These are phyloP conservation scores for Lasiodiplodia sp. DNA, from an alignment of 2,329 filamentous ascomycete genomes.

Conservation along the genomic window DNA sequence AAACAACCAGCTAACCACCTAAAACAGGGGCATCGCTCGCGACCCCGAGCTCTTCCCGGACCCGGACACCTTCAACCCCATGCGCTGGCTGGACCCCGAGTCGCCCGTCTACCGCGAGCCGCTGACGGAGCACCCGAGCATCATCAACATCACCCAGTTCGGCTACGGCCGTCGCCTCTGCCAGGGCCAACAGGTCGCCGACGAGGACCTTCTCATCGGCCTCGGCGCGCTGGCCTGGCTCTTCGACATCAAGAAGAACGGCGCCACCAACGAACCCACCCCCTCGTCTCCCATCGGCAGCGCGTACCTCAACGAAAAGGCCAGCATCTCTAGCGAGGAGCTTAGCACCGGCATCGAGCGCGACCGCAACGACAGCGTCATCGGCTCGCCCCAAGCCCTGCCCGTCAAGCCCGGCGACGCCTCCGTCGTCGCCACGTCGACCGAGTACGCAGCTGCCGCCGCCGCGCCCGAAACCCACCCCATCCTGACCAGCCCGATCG, in stretches of 20 bases:
- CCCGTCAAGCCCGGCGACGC: neutral
- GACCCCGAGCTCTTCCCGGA: conserved; percentile 60
- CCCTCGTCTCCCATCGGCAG: conserved; percentile 31
- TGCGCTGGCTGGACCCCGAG: conserved; percentile 60
- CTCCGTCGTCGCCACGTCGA: neutral
- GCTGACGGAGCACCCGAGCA: conserved; percentile 58
- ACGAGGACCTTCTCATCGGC: conserved; percentile 51
- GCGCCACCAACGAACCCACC: neutral
- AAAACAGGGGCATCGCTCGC: conserved; percentile 58
- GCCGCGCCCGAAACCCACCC: neutral
- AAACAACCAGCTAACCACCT: conserved; percentile 31
- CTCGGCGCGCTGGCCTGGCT: conserved; percentile 56
- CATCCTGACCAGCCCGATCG: neutral
- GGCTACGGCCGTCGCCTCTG: conserved; percentile 61
- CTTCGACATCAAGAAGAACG: conserved; percentile 47
- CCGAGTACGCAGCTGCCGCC: conserved; percentile 9
- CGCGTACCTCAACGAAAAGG: conserved; percentile 42
- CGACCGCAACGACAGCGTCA: conserved; percentile 13
- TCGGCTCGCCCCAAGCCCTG: neutral
- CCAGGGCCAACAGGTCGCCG: conserved; percentile 52
- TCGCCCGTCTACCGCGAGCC: conserved; percentile 63
- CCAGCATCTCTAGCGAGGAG: conserved; percentile 46
- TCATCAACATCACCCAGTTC: conserved; percentile 62
- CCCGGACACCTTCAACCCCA: conserved; percentile 60
- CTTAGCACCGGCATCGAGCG: conserved; percentile 38